A percentile compares a stretch with the other conserved stretches of the same genome.
These are phyloP conservation scores for Backusella mclennaniae DNA, from an alignment of 192 early-diverging fungal species.

Conservation along the genomic window DNA sequence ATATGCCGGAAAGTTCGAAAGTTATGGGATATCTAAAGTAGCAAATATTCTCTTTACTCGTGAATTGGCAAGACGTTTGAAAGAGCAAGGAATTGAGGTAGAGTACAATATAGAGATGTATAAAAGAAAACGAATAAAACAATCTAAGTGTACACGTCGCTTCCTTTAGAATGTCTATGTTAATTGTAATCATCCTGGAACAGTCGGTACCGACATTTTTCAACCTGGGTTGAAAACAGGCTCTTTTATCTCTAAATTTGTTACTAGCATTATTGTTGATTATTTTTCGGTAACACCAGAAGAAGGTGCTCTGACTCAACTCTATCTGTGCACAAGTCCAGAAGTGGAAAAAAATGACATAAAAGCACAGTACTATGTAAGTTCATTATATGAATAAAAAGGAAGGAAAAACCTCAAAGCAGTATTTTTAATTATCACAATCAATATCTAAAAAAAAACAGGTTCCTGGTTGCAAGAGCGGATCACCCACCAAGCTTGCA, in stretches of 20 bases:
- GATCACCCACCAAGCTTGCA: not conserved
- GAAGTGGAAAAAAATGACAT: constrained; percentile 46
- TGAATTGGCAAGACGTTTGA: constrained; percentile 22
- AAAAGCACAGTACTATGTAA: constrained; percentile 37
- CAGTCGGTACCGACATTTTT: not conserved
- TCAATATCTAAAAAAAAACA: not conserved
- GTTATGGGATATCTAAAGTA: constrained; percentile 20
- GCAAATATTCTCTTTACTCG: constrained; percentile 30
- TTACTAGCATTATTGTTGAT: constrained; percentile 10
- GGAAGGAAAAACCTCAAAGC: too few species aligned
- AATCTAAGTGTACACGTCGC: not conserved
- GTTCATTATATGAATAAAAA: not conserved
- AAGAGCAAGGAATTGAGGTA: constrained; percentile 26
- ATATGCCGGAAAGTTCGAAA: not conserved
- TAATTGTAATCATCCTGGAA: constrained; percentile 30
- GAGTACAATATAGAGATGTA: not conserved
- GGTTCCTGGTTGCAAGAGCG: constrained; percentile 11
- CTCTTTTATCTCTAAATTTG: not conserved
- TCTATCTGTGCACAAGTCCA: constrained; percentile 50
- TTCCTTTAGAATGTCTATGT: constrained; percentile 22
- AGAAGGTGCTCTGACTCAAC: constrained; percentile 43
- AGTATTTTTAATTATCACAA: not conserved
- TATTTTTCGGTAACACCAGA: constrained; percentile 29
- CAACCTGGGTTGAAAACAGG: not conserved
- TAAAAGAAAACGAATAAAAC: not conserved